These are phyloP conservation scores for Lophiotrema nucula DNA, from an alignment of 495 filamentous ascomycete genomes.

Conservation along the genomic window DNA sequence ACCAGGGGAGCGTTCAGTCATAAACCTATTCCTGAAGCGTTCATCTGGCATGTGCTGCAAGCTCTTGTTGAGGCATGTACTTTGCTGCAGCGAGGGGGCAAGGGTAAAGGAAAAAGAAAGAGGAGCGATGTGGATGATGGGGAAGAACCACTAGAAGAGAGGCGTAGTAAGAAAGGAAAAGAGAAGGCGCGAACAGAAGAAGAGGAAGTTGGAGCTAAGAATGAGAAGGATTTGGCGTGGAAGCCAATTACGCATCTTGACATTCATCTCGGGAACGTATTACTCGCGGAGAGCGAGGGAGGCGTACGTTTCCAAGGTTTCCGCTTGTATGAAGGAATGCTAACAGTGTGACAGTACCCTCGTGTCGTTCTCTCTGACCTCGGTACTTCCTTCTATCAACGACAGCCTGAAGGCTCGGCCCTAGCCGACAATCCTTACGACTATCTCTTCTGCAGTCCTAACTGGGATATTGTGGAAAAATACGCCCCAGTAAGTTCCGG, in stretches of 20 bases:
- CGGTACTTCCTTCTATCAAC: not conserved
- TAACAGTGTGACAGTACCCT: too few relatives aligned
- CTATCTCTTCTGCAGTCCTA: too few relatives aligned
- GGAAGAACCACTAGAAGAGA: not conserved
- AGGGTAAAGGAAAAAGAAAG: too few relatives aligned
- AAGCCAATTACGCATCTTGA: not conserved
- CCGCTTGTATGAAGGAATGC: too few relatives aligned
- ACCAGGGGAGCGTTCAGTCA: not conserved
- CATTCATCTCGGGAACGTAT: not conserved
- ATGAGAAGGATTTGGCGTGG: not conserved
- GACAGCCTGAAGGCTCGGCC: not conserved
- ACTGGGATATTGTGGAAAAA: too few relatives aligned
- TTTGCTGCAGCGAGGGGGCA: not conserved
- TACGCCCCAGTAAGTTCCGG: too few relatives aligned
- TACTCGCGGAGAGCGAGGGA: not conserved
- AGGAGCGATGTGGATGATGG: not conserved
- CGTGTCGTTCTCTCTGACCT: not conserved
- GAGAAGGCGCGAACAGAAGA: not conserved
- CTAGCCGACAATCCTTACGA: not conserved
- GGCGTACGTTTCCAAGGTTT: not conserved
- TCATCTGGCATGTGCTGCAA: not conserved
- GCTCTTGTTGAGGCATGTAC: not conserved
- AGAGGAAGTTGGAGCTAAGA: not conserved
- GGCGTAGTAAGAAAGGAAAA: not conserved
- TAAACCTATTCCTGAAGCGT: not conserved